These are phyloP conservation scores for Thermothielavioides terrestris DNA, from an alignment of 495 filamentous ascomycete genomes.

Conservation along the genomic window DNA sequence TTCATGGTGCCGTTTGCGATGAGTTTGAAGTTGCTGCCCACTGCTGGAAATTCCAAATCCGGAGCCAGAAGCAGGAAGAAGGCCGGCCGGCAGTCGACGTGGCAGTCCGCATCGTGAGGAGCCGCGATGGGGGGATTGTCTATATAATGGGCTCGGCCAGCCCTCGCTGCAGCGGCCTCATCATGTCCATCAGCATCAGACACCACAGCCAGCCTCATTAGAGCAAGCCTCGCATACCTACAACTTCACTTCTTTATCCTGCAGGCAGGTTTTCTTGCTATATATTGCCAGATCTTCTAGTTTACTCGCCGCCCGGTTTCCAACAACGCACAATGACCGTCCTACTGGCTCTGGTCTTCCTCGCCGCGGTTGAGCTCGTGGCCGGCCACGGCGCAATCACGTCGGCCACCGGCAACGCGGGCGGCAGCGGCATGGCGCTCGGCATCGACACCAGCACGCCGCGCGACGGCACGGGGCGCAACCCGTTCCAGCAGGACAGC, in stretches of 20 bases:
- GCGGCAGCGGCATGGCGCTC: constrained; percentile 40
- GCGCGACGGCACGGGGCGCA: constrained; percentile 43
- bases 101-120: not conserved
- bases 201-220: constrained; percentile 2
- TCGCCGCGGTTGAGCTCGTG: constrained; percentile 28
- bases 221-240: not conserved
- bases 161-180: not conserved
- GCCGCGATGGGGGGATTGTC: not conserved
- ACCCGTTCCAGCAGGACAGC: constrained; percentile 46
- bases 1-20: too few relatives aligned
- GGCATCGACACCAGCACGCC: constrained; percentile 42
- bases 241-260: constrained; percentile 1
- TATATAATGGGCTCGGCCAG: not conserved
- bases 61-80: not conserved
- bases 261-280: constrained; percentile 1
- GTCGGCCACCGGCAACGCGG: constrained; percentile 38
- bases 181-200: not conserved
- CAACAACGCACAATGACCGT: too few relatives aligned
- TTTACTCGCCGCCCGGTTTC: too few relatives aligned
- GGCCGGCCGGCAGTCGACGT: not conserved
- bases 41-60: too few relatives aligned
- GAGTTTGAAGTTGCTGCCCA: not conserved
- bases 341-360: constrained; percentile 24
- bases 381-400: constrained; percentile 44
- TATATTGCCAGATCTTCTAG: too few relatives aligned